Conservation (phyloP, 2,329 filamentous ascomycete genomes). For the Fusarium euwallaceae region DNA sequence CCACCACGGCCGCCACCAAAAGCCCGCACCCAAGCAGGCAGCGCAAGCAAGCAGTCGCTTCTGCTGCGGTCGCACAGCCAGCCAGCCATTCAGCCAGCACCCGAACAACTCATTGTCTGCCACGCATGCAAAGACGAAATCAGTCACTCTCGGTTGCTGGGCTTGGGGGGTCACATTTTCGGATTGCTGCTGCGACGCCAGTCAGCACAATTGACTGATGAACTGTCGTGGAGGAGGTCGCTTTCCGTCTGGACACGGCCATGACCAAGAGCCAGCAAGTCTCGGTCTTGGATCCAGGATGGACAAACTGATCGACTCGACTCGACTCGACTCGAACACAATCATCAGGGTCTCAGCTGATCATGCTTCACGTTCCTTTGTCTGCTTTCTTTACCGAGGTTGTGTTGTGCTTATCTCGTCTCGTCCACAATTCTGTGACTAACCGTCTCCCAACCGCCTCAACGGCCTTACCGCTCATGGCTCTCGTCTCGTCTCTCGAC, state of each 20-base stretch:
- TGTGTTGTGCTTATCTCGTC: constrained; percentile 37
- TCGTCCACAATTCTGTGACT: constrained; percentile 19
- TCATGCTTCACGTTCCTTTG: neutral
- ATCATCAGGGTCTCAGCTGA: neutral
- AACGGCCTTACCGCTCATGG: constrained; percentile 27
- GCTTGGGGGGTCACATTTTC: constrained; percentile 14
- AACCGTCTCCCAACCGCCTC: constrained; percentile 13
- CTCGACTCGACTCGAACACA: neutral
- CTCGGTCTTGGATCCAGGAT: neutral
- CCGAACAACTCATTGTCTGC: constrained; percentile 43
- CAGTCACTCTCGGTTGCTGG: constrained; percentile 1
- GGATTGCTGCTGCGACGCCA: constrained; percentile 12
- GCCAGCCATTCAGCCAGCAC: neutral
- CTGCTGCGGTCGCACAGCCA: constrained; percentile 33
- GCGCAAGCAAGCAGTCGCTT: neutral
- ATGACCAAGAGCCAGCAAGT: neutral
- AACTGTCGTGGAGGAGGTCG: neutral
- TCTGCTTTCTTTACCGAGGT: constrained; percentile 31
- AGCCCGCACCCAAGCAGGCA: constrained; percentile 11
- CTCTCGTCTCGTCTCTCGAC: constrained; percentile 2
- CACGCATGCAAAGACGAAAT: constrained; percentile 31
- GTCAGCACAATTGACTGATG: constrained; percentile 23
- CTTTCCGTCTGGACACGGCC: constrained; percentile 2
- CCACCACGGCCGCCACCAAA: constrained; percentile 31
- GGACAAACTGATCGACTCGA: neutral